Evolutionary conservation across 805 yeast genomes (phyloP).

Genomic region (Metschnikowia borealis): DNA sequence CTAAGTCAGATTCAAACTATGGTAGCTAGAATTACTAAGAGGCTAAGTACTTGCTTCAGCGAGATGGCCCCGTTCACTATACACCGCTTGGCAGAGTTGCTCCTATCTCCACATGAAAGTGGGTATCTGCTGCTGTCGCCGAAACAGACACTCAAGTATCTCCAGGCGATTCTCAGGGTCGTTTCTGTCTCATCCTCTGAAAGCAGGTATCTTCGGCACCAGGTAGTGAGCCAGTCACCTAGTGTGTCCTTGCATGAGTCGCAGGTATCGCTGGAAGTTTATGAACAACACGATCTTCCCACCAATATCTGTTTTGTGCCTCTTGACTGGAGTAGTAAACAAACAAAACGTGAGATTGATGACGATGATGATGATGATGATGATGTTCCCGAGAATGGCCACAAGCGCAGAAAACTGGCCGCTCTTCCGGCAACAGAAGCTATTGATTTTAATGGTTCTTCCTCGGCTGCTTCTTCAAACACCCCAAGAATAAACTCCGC

Average conservation of each 20-base stretch:
- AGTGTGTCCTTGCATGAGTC: neutral
- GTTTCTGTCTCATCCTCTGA: slow-evolving; percentile 13
- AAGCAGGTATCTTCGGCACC: slow-evolving; percentile 1
- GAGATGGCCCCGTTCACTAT: slow-evolving; percentile 19
- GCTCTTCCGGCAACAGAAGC: neutral
- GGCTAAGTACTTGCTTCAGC: slow-evolving; percentile 26
- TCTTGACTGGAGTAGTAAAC: slow-evolving; percentile 8
- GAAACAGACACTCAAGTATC: slow-evolving; percentile 14
- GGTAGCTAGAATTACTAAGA: slow-evolving; percentile 5
- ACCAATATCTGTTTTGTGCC: slow-evolving; percentile 13
- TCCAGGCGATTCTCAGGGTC: slow-evolving; percentile 13
- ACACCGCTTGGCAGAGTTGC: slow-evolving; percentile 16
- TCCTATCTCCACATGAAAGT: slow-evolving; percentile 12
- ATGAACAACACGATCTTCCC: slow-evolving; percentile 12
- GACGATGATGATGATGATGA: neutral
- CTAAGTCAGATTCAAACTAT: slow-evolving; percentile 5
- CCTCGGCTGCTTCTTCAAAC: neutral
- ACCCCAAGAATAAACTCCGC: neutral
- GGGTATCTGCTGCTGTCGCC: slow-evolving; percentile 14
- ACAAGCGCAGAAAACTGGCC: slow-evolving; percentile 1
- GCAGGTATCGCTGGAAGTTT: slow-evolving; percentile 7
- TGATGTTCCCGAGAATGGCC: neutral
- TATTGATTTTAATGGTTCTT: neutral
- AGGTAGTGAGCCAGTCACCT: neutral
- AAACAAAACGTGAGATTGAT: neutral